Evolutionary conservation across 2,329 filamentous ascomycete genomes (phyloP), one percentile per base, ranked within the genome.

Genomic region (Penicillium sp.): DNA sequence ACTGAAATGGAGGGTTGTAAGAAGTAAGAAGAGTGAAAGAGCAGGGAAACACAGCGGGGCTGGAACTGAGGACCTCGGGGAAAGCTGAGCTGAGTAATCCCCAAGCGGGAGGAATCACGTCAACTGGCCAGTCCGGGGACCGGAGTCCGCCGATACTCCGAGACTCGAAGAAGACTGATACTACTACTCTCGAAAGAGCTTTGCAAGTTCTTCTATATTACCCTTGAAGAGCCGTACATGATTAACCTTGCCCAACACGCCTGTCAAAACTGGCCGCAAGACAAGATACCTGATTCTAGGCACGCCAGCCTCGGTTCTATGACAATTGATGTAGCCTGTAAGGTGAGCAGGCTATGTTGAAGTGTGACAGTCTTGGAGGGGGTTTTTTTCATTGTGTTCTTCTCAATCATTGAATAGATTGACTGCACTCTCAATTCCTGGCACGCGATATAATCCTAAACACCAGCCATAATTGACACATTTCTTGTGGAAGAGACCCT

Each of bases 121-220:
- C 45, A 49, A 49, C 45, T 49, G 45, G 45, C 17, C 26, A 49
- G 45, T 30, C 26, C 30, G 33, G 30, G 47, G 22, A 40, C 13
- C 58, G 58, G 58, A 60, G 53, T 30, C 42, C 33, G 38, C 58
- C 58, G 58, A 51, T 22, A 19, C 33, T 40, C 42, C 12, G 40
- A 49, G 9, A 10, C 13, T 38, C n/a, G 3, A 7, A 30, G 4
- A 30, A 26, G 3, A 26, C 3, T 3, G 7, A 33, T 33, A 12
- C 24, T 17, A n/a, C n/a, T n/a, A n/a, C n/a, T n/a, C n/a, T 3
- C 26, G 22, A 37, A 10, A 33, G 30, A 28, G 24, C 53, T 33
- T 8, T 26, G 22, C 13, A 30, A 12, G 17, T 30, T 12, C 3
- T 2, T 22, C n/a, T 6, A n/a, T 17, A 28, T 30, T 13, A 19